Evolutionary conservation across 768 basidiomycete species (phyloP), one percentile per base, ranked within the genome.

Genomic region (Tylopilus subfusipes): DNA sequence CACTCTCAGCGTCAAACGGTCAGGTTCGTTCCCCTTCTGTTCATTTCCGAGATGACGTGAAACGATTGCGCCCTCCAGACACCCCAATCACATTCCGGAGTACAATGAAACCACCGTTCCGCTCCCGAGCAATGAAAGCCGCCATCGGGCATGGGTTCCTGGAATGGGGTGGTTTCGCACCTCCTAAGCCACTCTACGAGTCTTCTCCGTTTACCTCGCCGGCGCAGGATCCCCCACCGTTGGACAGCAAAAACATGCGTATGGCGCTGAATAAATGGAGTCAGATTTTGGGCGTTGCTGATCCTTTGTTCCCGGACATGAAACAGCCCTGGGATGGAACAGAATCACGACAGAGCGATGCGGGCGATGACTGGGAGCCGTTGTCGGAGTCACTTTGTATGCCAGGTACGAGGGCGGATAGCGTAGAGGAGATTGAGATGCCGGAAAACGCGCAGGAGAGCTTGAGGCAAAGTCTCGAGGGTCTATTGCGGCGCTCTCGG

Each of bases 181-280:
- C 69, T 13, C 56, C 72, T 39, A 54, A 63, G 21, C 69, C 69
- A 5, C 67, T 72, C 24, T 57, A 71, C 31, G 50, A 55, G 2
- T 61, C 67, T 39, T 70, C 69, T 30, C 69, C 69, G 18, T 70
- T 65, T 52, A 52, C 51, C 16, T 54, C 54, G 16, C 56, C 60
- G 7, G 36, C 58, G 5, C 58, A 24, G 25, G 63, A 65, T 2
- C 58, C 13, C 2, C 48, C 46, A 3, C 45, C 50, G 21, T 12
- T 59, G 42, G 69, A 69, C 38, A 65, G 45, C 56, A 52, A 53
- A 33, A 52, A 65, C 22, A 70, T 70, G 71, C 71, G 69, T 1
- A 56, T 69, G 50, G 58, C 67, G 13, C 38, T 70, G n/a, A 65
- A 71, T 19, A 70, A 70, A 29, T 70, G 69, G 69, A 69, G 69